Percentiles rank a stretch among this genome's conserved stretches.
Conservation (phyloP, 441 rosid genomes). For the Hura crepitans region DNA sequence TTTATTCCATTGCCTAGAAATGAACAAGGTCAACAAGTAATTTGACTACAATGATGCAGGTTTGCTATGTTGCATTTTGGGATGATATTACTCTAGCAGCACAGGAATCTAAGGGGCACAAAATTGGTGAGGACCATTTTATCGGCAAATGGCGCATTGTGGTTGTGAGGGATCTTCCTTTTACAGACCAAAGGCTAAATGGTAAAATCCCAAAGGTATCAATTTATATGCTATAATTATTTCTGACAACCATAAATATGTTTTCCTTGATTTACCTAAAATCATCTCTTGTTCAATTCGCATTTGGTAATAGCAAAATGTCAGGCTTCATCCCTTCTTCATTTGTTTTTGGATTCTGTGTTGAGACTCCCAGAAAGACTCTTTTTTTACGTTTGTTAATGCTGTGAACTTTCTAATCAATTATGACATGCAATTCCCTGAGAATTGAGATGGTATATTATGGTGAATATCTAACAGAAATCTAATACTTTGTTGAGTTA, state of each 20-base stretch:
- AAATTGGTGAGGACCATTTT: conserved; percentile 49
- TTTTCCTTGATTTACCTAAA: neutral
- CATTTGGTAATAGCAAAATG: neutral
- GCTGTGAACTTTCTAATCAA: neutral
- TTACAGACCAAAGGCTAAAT: conserved; percentile 82
- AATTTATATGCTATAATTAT: neutral
- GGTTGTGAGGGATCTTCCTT: conserved; percentile 78
- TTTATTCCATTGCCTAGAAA: conserved; percentile 12
- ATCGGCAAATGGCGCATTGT: conserved; percentile 93
- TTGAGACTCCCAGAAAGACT: neutral
- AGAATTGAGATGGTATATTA: neutral
- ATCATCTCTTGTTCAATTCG: neutral
- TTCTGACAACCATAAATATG: neutral
- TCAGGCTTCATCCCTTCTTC: neutral
- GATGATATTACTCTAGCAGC: conserved; percentile 77
- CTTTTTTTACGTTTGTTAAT: neutral
- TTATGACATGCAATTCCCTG: neutral
- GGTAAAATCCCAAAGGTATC: conserved; percentile 97
- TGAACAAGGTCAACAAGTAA: neutral
- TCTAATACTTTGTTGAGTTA: neutral
- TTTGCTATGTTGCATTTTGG: conserved; percentile 95
- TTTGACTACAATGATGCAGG: conserved; percentile 42
- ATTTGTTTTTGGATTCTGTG: neutral
- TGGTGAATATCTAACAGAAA: neutral
- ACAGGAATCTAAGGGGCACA: conserved; percentile 62